These are phyloP conservation scores for Pelargonium nanum DNA, from an alignment of 345 rosid genomes.

Conservation along the genomic window DNA sequence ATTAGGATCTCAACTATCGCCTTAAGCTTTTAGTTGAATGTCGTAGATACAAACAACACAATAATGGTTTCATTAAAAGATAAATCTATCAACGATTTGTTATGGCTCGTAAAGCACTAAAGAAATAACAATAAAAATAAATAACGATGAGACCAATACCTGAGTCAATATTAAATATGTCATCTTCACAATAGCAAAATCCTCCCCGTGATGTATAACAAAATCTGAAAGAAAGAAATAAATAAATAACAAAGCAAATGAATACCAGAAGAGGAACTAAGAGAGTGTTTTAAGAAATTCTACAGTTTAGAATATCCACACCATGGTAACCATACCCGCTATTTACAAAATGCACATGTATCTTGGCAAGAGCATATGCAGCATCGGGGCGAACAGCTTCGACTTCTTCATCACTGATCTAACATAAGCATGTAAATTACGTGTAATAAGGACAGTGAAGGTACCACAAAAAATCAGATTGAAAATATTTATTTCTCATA, in stretches of 20 bases:
- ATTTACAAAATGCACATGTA: constrained; percentile 82
- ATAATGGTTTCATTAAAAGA: background rate
- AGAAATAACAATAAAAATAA: background rate
- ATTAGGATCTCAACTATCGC: too few species aligned
- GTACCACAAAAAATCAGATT: background rate
- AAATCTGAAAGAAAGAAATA: constrained; percentile 41
- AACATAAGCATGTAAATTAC: constrained; percentile 20
- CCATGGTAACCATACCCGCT: constrained; percentile 51
- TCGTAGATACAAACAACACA: too few species aligned
- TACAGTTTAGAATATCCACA: background rate
- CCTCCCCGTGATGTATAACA: constrained; percentile 95
- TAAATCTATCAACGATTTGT: background rate
- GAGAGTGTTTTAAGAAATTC: background rate
- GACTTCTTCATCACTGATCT: constrained; percentile 86
- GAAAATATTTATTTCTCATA: background rate
- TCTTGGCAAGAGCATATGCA: constrained; percentile 88
- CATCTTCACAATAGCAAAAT: constrained; percentile 83
- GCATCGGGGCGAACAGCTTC: constrained; percentile 80
- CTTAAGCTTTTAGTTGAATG: too few species aligned
- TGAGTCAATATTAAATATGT: constrained; percentile 76
- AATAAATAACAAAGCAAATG: constrained; percentile 1
- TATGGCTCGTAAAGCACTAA: background rate
- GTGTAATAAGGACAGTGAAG: constrained; percentile 1
- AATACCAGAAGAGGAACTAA: constrained; percentile 2
- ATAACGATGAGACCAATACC: constrained; percentile 29